Percentiles rank a stretch among this genome's conserved stretches.
Evolutionary conservation across 495 filamentous ascomycete species (phyloP).

Genomic region (Penicillium lagena): DNA sequence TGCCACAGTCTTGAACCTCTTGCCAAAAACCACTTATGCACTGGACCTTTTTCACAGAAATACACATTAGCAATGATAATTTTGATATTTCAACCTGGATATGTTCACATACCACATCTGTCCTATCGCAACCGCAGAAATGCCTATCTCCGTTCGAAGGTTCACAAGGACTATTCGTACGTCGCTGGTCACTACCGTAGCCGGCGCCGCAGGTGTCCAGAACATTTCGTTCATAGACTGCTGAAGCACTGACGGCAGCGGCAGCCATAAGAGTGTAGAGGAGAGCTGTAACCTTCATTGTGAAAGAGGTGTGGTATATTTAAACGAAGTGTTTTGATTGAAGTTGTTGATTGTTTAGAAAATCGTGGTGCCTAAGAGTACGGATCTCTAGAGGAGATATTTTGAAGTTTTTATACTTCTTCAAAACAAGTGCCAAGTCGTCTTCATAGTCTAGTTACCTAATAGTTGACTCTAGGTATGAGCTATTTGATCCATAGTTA

Average conservation of each 20-base stretch:
- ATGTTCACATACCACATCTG: slow-evolving; percentile 6
- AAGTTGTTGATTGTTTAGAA: slow-evolving; percentile 1
- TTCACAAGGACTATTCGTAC: slow-evolving; percentile 8
- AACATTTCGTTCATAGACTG: neutral
- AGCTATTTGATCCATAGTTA: too few species aligned
- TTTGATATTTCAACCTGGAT: neutral
- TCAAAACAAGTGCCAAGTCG: too few species aligned
- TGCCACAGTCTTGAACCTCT: slow-evolving; percentile 5
- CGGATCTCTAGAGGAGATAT: neutral
- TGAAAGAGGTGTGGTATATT: slow-evolving; percentile 1
- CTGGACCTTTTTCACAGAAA: slow-evolving; percentile 5
- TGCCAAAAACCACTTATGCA: slow-evolving; percentile 6
- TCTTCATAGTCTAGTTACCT: too few species aligned
- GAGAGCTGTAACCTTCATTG: slow-evolving; percentile 9
- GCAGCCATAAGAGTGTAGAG: slow-evolving; percentile 10
- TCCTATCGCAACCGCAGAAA: slow-evolving; percentile 11
- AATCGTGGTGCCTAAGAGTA: neutral
- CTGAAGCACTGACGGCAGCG: slow-evolving; percentile 7
- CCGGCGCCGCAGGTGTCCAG: slow-evolving; percentile 6
- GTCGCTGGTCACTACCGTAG: slow-evolving; percentile 6
- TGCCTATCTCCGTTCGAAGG: slow-evolving; percentile 8
- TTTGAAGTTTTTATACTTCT: neutral
- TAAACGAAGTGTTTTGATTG: slow-evolving; percentile 1
- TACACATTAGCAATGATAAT: slow-evolving; percentile 3
- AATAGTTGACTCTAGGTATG: too few species aligned